Conservation (phyloP, 2,329 filamentous ascomycete genomes). For the Fusarium camptoceras region DNA sequence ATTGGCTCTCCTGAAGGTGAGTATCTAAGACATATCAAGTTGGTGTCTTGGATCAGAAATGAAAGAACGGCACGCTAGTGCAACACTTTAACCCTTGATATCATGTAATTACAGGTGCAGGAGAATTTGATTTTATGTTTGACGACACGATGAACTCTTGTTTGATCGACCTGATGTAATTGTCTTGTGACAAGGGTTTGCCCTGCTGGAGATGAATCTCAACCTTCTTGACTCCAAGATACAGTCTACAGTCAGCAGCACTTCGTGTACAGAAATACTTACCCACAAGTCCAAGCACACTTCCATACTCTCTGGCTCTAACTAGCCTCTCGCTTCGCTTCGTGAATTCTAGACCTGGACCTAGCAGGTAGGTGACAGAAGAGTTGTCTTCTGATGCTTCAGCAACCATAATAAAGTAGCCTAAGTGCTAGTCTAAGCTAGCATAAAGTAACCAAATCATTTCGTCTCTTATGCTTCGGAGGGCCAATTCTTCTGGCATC, state of each 20-base stretch:
- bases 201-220: neutral
- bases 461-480: too few species aligned
- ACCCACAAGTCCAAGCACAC: neutral
- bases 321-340: neutral
- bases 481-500: too few species aligned
- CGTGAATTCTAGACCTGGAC: constrained; percentile 23
- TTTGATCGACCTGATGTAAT: neutral
- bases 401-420: too few species aligned
- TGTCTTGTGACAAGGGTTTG: neutral
- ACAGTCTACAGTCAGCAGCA: neutral
- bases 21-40: constrained; percentile 5
- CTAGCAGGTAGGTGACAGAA: too few species aligned
- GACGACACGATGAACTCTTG: neutral
- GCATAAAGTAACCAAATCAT: too few species aligned
- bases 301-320: neutral
- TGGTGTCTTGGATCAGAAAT: constrained; percentile 7
- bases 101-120: neutral
- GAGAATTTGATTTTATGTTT: neutral
- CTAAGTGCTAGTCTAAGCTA: too few species aligned
- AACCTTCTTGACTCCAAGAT: neutral
- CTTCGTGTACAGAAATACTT: neutral
- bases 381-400: too few species aligned
- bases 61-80: neutral
- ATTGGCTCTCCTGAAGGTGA: constrained; percentile 13
- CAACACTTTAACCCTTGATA: neutral